Conservation (phyloP, 768 basidiomycete genomes). For the Terana coerulea region DNA sequence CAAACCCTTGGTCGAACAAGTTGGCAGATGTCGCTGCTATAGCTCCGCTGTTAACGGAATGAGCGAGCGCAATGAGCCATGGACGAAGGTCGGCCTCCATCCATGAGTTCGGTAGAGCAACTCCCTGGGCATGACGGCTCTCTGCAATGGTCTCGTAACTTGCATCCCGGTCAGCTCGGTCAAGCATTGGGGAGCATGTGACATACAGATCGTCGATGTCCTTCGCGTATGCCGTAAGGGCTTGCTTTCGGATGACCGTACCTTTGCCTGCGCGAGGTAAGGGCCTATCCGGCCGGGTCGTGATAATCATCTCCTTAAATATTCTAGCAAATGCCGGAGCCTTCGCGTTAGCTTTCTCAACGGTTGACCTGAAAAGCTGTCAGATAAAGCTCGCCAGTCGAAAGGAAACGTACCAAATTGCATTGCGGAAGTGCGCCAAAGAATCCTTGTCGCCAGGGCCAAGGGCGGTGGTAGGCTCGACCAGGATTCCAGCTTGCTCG, state of each 20-base stretch:
- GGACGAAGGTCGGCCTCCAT: background rate
- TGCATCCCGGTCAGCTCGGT: background rate
- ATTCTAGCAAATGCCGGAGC: slow-evolving; percentile 20
- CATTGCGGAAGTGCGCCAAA: slow-evolving; percentile 5
- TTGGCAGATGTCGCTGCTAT: background rate
- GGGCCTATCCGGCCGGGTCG: slow-evolving; percentile 17
- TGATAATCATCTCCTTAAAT: slow-evolving; percentile 25
- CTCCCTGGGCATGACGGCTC: background rate
- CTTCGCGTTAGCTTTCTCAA: slow-evolving; percentile 18
- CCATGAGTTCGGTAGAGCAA: slow-evolving; percentile 11
- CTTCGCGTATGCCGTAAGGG: slow-evolving; percentile 8
- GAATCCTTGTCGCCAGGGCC: slow-evolving; percentile 22
- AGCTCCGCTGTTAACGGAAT: slow-evolving; percentile 5
- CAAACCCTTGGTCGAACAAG: slow-evolving; percentile 12
- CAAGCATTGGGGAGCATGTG: background rate
- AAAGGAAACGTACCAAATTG: slow-evolving; percentile 13
- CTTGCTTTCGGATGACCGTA: slow-evolving; percentile 14
- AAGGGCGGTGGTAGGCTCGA: slow-evolving; percentile 29
- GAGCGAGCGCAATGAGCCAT: slow-evolving; percentile 11
- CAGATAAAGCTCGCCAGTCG: too few species aligned
- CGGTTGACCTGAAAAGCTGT: slow-evolving; percentile 15
- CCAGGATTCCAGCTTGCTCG: slow-evolving; percentile 33
- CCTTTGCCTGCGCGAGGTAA: slow-evolving; percentile 19
- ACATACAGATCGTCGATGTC: slow-evolving; percentile 17
- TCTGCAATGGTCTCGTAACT: slow-evolving; percentile 12